Evolutionary conservation across 305 asterid species (phyloP).

Genomic region (Lippia alba): DNA sequence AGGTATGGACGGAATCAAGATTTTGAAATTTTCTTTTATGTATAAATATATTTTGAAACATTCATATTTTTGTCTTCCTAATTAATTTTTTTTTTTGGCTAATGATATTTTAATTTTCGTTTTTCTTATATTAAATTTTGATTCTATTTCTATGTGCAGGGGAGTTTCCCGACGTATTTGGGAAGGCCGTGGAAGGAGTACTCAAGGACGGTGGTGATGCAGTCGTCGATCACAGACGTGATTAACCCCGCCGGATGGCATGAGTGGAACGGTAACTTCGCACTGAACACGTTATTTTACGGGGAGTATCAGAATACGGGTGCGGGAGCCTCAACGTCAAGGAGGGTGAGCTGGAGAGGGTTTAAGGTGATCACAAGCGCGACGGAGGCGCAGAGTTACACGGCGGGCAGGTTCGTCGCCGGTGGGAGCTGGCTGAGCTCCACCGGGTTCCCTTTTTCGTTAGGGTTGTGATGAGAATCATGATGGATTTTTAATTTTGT

Average conservation of each 20-base stretch:
- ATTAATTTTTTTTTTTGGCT: too few species aligned
- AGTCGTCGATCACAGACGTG: constrained; percentile 66
- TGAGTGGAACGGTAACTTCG: constrained; percentile 81
- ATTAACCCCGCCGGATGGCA: constrained; percentile 76
- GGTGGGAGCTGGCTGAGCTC: constrained; percentile 75
- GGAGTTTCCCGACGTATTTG: constrained; percentile 57
- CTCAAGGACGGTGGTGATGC: constrained; percentile 78
- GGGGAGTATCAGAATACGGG: constrained; percentile 79
- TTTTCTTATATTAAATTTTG: too few species aligned
- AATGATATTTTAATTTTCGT: too few species aligned
- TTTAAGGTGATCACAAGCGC: constrained; percentile 65
- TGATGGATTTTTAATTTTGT: not conserved
- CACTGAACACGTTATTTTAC: constrained; percentile 63
- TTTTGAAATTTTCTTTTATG: too few species aligned
- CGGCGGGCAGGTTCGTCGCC: constrained; percentile 67
- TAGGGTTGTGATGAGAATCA: constrained; percentile 44
- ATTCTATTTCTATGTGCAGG: constrained; percentile 24
- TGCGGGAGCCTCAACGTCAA: constrained; percentile 66
- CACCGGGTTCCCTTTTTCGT: constrained; percentile 76
- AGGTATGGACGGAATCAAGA: too few species aligned
- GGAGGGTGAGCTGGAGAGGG: constrained; percentile 78
- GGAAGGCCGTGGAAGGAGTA: constrained; percentile 91
- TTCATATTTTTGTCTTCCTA: too few species aligned
- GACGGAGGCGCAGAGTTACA: constrained; percentile 64
- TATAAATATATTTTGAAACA: too few species aligned